Evolutionary conservation across 1,139 yeast genomes (phyloP).

Genomic region (Geotrichum fermentans): DNA sequence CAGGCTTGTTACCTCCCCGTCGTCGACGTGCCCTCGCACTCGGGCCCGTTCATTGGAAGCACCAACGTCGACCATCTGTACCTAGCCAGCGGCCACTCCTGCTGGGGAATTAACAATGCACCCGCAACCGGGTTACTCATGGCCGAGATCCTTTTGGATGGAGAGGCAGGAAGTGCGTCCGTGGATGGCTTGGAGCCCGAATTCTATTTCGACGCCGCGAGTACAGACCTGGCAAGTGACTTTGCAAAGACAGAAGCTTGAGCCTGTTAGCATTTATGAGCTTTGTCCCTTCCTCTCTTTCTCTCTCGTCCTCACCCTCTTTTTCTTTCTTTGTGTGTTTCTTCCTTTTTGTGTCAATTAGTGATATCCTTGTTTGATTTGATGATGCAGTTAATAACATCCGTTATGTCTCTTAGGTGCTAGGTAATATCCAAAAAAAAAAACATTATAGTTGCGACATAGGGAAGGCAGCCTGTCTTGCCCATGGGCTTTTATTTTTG

Average conservation of each 20-base stretch:
- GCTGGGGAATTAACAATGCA: constrained; percentile 98
- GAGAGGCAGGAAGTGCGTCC: constrained; percentile 74
- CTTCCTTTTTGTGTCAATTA: background rate
- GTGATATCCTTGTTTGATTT: no score
- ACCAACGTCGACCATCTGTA: constrained; percentile 76
- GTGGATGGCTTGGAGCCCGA: constrained; percentile 79
- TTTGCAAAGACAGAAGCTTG: background rate
- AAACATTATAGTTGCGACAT: no score
- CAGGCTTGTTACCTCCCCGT: constrained; percentile 97
- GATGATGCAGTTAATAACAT: no score
- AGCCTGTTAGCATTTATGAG: background rate
- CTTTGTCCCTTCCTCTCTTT: background rate
- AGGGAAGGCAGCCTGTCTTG: no score
- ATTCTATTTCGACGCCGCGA: constrained; percentile 56
- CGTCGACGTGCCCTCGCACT: constrained; percentile 81
- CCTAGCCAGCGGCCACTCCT: constrained; percentile 89
- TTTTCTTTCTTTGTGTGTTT: background rate
- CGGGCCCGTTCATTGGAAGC: constrained; percentile 92
- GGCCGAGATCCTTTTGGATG: constrained; percentile 84
- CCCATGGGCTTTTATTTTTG: no score
- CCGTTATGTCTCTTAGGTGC: no score
- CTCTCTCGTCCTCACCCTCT: background rate
- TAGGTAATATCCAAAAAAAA: no score
- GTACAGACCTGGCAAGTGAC: background rate
- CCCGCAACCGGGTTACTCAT: constrained; percentile 93